Conservation (phyloP, 768 basidiomycete species). For the Boletus vinaceobasis region DNA sequence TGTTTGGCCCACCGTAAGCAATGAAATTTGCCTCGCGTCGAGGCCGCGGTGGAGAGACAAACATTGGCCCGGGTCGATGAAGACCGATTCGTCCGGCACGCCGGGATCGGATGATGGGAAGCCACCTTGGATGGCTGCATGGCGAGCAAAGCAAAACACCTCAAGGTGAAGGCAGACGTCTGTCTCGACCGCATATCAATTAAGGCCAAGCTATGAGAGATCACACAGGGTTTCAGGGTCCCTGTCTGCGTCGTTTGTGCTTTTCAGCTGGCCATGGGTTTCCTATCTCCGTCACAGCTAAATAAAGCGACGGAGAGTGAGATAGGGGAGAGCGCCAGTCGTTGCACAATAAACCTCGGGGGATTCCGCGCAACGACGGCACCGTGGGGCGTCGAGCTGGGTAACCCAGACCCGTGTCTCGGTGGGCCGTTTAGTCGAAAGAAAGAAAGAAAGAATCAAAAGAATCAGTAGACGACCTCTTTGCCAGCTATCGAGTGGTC, state of each 20-base stretch:
- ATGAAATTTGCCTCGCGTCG: conserved; percentile 51
- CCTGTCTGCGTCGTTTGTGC: not conserved
- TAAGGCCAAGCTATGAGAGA: conserved; percentile 3
- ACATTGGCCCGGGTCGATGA: conserved; percentile 34
- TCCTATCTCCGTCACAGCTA: not conserved
- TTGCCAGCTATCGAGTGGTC: not conserved
- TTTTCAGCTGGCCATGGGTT: not conserved
- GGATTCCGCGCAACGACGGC: not conserved
- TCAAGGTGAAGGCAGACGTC: not conserved
- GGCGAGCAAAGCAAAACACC: not conserved
- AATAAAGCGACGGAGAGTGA: not conserved
- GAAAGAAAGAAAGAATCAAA: too few relatives aligned
- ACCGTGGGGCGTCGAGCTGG: not conserved
- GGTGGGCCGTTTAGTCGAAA: not conserved
- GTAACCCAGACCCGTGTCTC: too few relatives aligned
- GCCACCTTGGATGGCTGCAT: not conserved
- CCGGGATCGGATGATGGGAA: not conserved
- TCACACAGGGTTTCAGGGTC: not conserved
- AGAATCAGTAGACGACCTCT: not conserved
- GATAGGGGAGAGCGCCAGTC: not conserved
- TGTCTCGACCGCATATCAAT: not conserved
- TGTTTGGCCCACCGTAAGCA: conserved; percentile 45
- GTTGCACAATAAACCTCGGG: not conserved
- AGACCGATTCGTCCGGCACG: conserved; percentile 7
- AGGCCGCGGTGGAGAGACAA: conserved; percentile 46